Evolutionary conservation across 345 rosid genomes (phyloP), one percentile per base, ranked within the genome.

Genomic region (Linum tenue): DNA sequence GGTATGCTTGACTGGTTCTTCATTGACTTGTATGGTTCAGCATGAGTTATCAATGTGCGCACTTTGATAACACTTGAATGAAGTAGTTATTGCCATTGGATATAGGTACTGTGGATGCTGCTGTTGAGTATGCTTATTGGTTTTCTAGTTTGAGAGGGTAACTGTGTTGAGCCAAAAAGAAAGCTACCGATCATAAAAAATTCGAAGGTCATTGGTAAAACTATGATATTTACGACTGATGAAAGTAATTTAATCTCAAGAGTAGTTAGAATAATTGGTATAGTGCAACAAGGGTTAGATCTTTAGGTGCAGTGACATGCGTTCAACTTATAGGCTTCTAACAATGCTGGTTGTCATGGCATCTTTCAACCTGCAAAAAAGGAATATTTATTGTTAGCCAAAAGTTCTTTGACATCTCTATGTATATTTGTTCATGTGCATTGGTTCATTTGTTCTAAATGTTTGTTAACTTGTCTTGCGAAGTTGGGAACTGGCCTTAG

Each of bases 401-500:
- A 48, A 3, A 48, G 14, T 9, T 9, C 11, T 48, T 48, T 6
- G 53, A 48, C 14, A 48, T 48, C 53, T 48, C 14, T 48, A 48
- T 48, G 9, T 48, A 48, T 48, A 9, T 48, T 8, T 48, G 14
- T 48, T 48, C 11, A 48, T 48, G 53, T 10, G 14, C 14, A 6
- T 51, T 6, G 50, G 31, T 22, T 22, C 65, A 37, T 62, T 63
- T 65, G 37, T 51, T 48, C 7, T 64, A 41, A 57, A 73, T 70
- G 59, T 39, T 50, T 65, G 64, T 68, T 22, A 55, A 63, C 67
- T 39, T 61, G 55, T 9, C 31, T 42, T 80, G 41, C 66, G 81
- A 75, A 94, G 97, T 79, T 94, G 83, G 99, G 97, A 76, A 94
- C 99, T 71, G 97, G 99, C 44, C 81, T 94, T 74, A 87, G 97